Percentiles rank a stretch among this genome's conserved stretches.
Evolutionary conservation across 1,284 basidiomycete species (phyloP).

Genomic region (Pseudozyma tsukubaensis): DNA sequence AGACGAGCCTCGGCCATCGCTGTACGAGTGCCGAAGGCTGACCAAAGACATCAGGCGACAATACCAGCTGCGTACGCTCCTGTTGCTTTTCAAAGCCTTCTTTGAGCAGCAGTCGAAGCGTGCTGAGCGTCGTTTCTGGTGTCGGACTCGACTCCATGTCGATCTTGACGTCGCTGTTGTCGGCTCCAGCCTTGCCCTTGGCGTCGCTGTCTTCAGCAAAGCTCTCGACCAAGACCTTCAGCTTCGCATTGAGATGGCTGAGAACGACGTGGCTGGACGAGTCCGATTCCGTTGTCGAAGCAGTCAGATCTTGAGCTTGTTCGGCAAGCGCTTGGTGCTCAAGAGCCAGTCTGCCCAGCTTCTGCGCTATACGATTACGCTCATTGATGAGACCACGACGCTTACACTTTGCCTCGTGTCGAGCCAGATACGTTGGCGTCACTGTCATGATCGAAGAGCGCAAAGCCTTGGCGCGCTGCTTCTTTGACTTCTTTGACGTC

Average conservation of each 20-base stretch:
- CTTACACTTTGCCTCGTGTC: conserved; percentile 58
- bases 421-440: conserved; percentile 42
- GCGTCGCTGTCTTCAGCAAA: conserved; percentile 3
- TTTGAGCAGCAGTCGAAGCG: conserved; percentile 36
- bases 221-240: conserved; percentile 32
- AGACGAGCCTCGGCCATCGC: conserved; percentile 59
- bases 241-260: conserved; percentile 41
- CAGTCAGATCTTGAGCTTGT: conserved; percentile 21
- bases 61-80: conserved; percentile 21
- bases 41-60: conserved; percentile 41
- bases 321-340: conserved; percentile 34
- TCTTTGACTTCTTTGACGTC: conserved; percentile 23
- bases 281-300: conserved; percentile 1
- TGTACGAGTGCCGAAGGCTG: conserved; percentile 50
- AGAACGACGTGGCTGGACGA: conserved; percentile 18
- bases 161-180: conserved; percentile 21
- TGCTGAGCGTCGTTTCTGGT: conserved; percentile 28
- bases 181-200: not conserved
- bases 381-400: conserved; percentile 42
- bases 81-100: conserved; percentile 40
- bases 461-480: conserved; percentile 28
- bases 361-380: conserved; percentile 47
- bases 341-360: conserved; percentile 45
- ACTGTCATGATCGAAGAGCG: conserved; percentile 37
- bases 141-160: conserved; percentile 34